These are phyloP conservation scores for Trametes gibbosa DNA, from an alignment of 768 basidiomycete genomes.

Conservation along the genomic window DNA sequence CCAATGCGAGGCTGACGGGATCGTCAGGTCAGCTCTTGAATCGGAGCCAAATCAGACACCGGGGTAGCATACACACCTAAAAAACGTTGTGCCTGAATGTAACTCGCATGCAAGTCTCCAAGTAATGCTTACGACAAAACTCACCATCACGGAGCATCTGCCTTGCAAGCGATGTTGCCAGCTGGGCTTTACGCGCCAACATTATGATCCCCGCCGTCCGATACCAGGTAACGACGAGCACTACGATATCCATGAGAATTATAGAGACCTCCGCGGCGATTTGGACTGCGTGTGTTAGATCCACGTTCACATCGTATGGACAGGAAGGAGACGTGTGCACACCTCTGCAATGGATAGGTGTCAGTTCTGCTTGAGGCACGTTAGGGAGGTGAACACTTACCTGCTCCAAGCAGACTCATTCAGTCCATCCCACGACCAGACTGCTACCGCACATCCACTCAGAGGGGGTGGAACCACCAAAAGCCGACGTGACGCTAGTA, in stretches of 20 bases:
- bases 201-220: constrained; percentile 6
- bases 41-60: too few relatives aligned
- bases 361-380: neutral
- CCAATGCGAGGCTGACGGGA: neutral
- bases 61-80: neutral
- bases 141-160: constrained; percentile 2
- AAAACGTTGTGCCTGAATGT: neutral
- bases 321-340: neutral
- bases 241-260: neutral
- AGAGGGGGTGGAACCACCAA: neutral
- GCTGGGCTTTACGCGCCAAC: neutral
- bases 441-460: neutral
- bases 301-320: neutral
- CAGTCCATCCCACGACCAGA: neutral
- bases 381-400: neutral
- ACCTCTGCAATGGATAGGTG: neutral
- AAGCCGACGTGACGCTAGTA: neutral
- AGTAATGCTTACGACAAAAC: neutral
- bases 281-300: neutral
- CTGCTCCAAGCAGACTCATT: neutral
- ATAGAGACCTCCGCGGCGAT: neutral
- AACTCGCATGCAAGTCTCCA: neutral
- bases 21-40: too few relatives aligned
- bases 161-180: neutral
- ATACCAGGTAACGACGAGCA: constrained; percentile 8